Evolutionary conservation across 164 flowering plant species (phyloP).

Genomic region (Echeveria elegans): DNA sequence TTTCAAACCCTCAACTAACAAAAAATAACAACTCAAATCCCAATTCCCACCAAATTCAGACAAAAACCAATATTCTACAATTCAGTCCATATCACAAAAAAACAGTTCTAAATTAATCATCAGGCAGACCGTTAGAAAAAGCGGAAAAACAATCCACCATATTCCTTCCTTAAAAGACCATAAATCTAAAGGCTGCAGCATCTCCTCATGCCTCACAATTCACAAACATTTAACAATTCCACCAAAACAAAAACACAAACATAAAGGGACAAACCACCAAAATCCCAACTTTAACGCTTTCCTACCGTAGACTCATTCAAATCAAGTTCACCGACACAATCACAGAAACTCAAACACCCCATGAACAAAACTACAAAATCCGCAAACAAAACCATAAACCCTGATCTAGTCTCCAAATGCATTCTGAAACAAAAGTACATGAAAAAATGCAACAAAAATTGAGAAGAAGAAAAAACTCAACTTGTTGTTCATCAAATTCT

Average conservation of each 20-base stretch:
- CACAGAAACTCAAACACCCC: neutral
- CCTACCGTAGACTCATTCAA: neutral
- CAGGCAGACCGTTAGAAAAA: neutral
- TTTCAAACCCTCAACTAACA: neutral
- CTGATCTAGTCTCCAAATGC: no score
- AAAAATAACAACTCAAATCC: neutral
- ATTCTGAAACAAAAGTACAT: no score
- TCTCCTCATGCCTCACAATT: neutral
- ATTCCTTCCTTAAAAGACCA: neutral
- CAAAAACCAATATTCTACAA: neutral
- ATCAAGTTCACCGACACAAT: neutral
- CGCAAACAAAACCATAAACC: neutral
- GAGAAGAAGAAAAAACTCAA: constrained; percentile 10
- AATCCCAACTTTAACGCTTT: constrained; percentile 4
- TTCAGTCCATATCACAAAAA: neutral
- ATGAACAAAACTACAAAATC: neutral
- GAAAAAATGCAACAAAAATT: no score
- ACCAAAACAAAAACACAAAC: neutral
- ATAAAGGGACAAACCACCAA: neutral
- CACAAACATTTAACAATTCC: neutral
- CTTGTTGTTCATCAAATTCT: constrained; percentile 78
- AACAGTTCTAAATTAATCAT: neutral
- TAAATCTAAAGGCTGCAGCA: neutral
- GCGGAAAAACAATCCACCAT: neutral
- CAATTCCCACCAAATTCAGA: neutral